Conservation (phyloP, 495 filamentous ascomycete species). For the Cryomyces minteri region DNA sequence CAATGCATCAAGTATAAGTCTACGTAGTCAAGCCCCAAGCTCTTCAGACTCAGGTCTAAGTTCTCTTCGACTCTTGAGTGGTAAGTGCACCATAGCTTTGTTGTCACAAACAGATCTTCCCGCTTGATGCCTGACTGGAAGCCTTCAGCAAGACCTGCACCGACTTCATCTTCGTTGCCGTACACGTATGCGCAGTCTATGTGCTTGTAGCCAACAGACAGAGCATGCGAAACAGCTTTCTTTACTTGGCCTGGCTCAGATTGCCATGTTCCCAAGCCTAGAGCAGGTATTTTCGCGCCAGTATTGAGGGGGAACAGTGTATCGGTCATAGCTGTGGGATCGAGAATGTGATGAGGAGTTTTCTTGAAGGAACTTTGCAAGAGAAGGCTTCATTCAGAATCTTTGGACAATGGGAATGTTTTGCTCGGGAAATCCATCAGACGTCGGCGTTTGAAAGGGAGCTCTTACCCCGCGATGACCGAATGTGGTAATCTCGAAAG, state of each 20-base stretch:
- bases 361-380: slow-evolving; percentile 14
- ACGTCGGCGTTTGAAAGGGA: not conserved
- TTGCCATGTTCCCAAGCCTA: slow-evolving; percentile 63
- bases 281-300: slow-evolving; percentile 52
- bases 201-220: slow-evolving; percentile 20
- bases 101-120: slow-evolving; percentile 66
- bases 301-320: slow-evolving; percentile 55
- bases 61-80: slow-evolving; percentile 45
- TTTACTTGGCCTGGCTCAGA: slow-evolving; percentile 40
- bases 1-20: slow-evolving; percentile 73
- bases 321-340: slow-evolving; percentile 14
- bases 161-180: slow-evolving; percentile 29
- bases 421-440: not conserved
- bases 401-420: not conserved
- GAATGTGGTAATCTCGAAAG: too few species aligned
- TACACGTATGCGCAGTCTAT: slow-evolving; percentile 23
- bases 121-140: slow-evolving; percentile 47
- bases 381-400: slow-evolving; percentile 13
- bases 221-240: slow-evolving; percentile 17
- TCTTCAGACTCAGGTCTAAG: slow-evolving; percentile 51
- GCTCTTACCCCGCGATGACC: not conserved
- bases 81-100: slow-evolving; percentile 72
- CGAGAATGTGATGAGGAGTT: slow-evolving; percentile 13
- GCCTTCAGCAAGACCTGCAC: slow-evolving; percentile 38
- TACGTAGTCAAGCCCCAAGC: slow-evolving; percentile 58